These are phyloP conservation scores for Debaryomyces fabryi DNA, from an alignment of 1,139 yeast species.

Conservation along the genomic window DNA sequence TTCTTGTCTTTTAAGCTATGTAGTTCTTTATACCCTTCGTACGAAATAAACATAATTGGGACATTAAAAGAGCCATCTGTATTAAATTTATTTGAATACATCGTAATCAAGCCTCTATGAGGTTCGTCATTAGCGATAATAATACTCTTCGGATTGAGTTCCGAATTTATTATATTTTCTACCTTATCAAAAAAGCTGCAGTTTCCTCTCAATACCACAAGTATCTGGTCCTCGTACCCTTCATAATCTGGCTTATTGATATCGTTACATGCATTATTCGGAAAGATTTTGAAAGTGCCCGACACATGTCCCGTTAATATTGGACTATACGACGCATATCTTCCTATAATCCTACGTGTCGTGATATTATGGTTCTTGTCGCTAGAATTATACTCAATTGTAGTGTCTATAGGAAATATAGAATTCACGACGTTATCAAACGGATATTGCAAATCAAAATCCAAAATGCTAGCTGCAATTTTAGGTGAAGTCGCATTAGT, in stretches of 20 bases:
- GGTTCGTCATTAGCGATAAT: slow-evolving; percentile 49
- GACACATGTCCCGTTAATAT: slow-evolving; percentile 28
- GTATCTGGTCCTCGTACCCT: slow-evolving; percentile 26
- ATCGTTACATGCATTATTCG: slow-evolving; percentile 33
- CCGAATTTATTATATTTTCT: slow-evolving; percentile 30
- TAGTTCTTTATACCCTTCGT: slow-evolving; percentile 34
- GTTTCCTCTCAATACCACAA: slow-evolving; percentile 43
- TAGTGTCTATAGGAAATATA: slow-evolving; percentile 46
- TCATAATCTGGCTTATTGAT: slow-evolving; percentile 16
- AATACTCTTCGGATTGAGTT: slow-evolving; percentile 35
- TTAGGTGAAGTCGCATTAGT: not conserved
- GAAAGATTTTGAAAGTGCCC: slow-evolving; percentile 31
- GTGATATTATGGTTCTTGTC: slow-evolving; percentile 16
- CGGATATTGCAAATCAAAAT: slow-evolving; percentile 38
- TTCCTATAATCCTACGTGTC: slow-evolving; percentile 31
- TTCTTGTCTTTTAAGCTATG: slow-evolving; percentile 14
- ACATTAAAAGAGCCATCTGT: slow-evolving; percentile 36
- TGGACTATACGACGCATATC: slow-evolving; percentile 50
- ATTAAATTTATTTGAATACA: slow-evolving; percentile 46
- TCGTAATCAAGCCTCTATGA: slow-evolving; percentile 40
- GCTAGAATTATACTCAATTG: slow-evolving; percentile 34
- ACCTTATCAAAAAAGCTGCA: slow-evolving; percentile 49
- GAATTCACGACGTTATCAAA: slow-evolving; percentile 41
- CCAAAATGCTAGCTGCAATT: not conserved
- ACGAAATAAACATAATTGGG: slow-evolving; percentile 44